Evolutionary conservation across 2,329 filamentous ascomycete species (phyloP).

Genomic region (Hortaea werneckii): DNA sequence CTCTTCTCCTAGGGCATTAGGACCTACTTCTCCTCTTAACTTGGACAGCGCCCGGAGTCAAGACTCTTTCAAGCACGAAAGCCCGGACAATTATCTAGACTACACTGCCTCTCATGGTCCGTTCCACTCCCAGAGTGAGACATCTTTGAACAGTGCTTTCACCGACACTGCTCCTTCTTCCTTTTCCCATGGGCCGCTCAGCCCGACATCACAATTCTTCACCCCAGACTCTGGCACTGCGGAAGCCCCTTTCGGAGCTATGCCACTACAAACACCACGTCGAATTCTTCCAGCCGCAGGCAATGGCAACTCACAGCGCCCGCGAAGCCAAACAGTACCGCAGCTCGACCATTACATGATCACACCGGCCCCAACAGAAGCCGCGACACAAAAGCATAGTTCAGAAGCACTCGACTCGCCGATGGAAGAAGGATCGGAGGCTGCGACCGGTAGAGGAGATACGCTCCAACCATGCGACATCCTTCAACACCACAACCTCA

Average conservation of each 20-base stretch:
- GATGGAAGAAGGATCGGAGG: slow-evolving; percentile 23
- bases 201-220: slow-evolving; percentile 68
- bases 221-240: slow-evolving; percentile 61
- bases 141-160: slow-evolving; percentile 58
- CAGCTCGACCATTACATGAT: slow-evolving; percentile 54
- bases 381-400: slow-evolving; percentile 42
- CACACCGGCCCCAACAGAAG: slow-evolving; percentile 41
- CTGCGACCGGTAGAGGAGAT: slow-evolving; percentile 32
- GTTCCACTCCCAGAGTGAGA: slow-evolving; percentile 54
- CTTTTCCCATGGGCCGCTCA: slow-evolving; percentile 62
- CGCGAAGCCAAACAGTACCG: slow-evolving; percentile 81
- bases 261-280: slow-evolving; percentile 32
- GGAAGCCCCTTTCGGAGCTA: slow-evolving; percentile 52
- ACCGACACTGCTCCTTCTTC: slow-evolving; percentile 54
- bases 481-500: no score
- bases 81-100: slow-evolving; percentile 48
- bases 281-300: slow-evolving; percentile 33
- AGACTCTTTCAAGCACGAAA: slow-evolving; percentile 55
- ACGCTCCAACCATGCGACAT: slow-evolving; percentile 19
- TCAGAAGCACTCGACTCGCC: slow-evolving; percentile 27
- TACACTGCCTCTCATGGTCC: slow-evolving; percentile 52
- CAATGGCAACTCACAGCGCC: slow-evolving; percentile 53
- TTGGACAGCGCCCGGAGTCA: slow-evolving; percentile 53
- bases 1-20: slow-evolving; percentile 55
- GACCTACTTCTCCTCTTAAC: slow-evolving; percentile 60